These are phyloP conservation scores for Fulvia fulva DNA, from an alignment of 2,329 filamentous ascomycete species.

Conservation along the genomic window DNA sequence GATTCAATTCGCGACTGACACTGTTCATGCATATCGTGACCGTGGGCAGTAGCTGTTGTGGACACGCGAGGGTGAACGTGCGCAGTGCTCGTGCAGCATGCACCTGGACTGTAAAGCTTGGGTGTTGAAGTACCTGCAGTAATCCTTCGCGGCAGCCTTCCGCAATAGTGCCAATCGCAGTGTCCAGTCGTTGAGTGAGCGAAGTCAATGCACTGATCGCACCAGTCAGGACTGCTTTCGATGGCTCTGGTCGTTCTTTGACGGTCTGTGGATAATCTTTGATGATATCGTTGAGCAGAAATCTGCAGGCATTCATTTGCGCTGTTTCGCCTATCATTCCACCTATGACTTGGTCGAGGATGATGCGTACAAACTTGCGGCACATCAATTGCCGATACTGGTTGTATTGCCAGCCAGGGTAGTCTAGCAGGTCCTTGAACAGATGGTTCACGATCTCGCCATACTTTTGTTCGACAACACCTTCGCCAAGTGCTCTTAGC, in stretches of 20 bases:
- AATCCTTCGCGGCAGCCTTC: constrained; percentile 83
- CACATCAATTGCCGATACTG: constrained; percentile 83
- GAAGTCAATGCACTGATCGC: constrained; percentile 75
- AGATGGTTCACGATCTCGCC: constrained; percentile 75
- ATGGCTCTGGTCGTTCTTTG: constrained; percentile 81
- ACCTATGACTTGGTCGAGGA: constrained; percentile 80
- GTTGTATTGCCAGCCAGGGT: constrained; percentile 72
- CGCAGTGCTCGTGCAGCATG: constrained; percentile 83
- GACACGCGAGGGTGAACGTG: constrained; percentile 82
- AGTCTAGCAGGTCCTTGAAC: constrained; percentile 73
- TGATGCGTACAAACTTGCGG: constrained; percentile 75
- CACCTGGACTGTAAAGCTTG: constrained; percentile 93
- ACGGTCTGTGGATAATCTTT: constrained; percentile 92
- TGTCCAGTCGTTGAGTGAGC: constrained; percentile 74
- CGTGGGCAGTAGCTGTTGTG: constrained; percentile 84
- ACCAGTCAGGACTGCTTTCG: constrained; percentile 77
- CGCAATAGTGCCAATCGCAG: constrained; percentile 72
- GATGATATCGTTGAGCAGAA: constrained; percentile 78
- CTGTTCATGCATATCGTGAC: constrained; percentile 97
- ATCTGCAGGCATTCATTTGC: constrained; percentile 75
- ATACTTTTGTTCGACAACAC: constrained; percentile 79
- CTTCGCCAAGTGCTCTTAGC: constrained; percentile 73
- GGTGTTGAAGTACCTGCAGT: constrained; percentile 86
- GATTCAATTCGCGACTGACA: constrained; percentile 76
- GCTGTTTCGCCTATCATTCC: constrained; percentile 83